Base-by-base conservation (phyloP, 129 eudicot species). In the Scalesia atractyloides region DNA sequence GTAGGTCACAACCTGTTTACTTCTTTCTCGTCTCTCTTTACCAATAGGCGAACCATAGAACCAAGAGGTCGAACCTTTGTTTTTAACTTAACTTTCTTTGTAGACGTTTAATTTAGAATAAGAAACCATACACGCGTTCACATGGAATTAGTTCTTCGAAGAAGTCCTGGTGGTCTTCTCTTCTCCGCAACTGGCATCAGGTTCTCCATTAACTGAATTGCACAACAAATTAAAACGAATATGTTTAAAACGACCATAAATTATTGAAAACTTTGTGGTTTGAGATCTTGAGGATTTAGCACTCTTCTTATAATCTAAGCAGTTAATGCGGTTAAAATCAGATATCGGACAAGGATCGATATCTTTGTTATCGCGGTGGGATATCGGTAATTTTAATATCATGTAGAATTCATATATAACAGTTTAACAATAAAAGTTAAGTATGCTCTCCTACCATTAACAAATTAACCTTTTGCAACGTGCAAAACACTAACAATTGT, bases 201-300 rank as follows among this genome's bases (percentile, higher is more conserved):
- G 72, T 83, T 87, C 82, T 87, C 84, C 89, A 85, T 90, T 39
- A 87, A 84, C 97, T 90, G 89, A 81, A 43, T 58, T 56, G 10
- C n/a, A 15, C 22, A 59, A 63, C 16, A 46, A 56, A 64, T 44
- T 33, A 11, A 43, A 22, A 81, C 54, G 12, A 30, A 30, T 0
- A 41, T 57, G 17, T 41, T 33, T 58, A 18, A 52, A 24, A 20
- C 9, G 59, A 60, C 48, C 2, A 61, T 10, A 33, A 26, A 17
- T 30, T 47, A 7, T 26, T 26, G 49, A 41, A 60, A 58, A 12
- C 2, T 20, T 20, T 13, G 36, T 59, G 65, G 33, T 59, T 26
- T 59, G 18, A 30, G 34, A 30, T 30, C 34, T 30, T 30, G 34
- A 4, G 10, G 3, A 59, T 12, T 59, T 59, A 59, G 64, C 44